Percentiles rank a stretch among this genome's conserved stretches.
Conservation (phyloP, 768 basidiomycete species). For the Rhizopogon vesiculosus region DNA sequence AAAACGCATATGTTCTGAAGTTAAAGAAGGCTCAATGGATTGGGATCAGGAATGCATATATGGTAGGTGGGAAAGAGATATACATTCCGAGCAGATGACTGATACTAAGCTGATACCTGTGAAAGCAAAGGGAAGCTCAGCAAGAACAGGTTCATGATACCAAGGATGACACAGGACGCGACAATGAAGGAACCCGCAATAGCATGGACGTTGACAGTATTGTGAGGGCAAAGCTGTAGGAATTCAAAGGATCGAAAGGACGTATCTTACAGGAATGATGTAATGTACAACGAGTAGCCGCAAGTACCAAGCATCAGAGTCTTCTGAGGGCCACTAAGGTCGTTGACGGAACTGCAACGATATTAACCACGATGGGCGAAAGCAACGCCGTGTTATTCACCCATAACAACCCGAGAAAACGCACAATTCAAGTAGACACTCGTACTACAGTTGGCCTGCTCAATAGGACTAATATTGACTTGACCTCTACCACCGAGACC, state of each 20-base stretch:
- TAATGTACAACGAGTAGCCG: no score
- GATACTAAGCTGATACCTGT: neutral
- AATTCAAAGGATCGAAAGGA: neutral
- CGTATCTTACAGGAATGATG: constrained; percentile 34
- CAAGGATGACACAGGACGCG: constrained; percentile 45
- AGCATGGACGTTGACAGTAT: constrained; percentile 38
- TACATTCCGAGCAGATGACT: neutral
- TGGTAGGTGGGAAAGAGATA: neutral
- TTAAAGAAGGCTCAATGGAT: neutral
- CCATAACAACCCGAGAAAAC: no score
- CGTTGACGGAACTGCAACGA: no score
- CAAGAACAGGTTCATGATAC: constrained; percentile 14
- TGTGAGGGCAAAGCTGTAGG: constrained; percentile 19
- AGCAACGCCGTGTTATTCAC: no score
- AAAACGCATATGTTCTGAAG: neutral
- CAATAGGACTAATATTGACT: no score
- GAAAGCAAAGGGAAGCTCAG: neutral
- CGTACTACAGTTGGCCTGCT: no score
- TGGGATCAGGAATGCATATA: neutral
- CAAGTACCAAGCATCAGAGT: no score
- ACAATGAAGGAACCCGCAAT: constrained; percentile 41
- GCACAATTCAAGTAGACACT: no score
- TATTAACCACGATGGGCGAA: no score
- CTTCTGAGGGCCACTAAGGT: no score
- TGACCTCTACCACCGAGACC: no score